phyloP scores from a whole-genome alignment of 2,329 filamentous ascomycete species.

The Aspergillus bombycis region DNA sequence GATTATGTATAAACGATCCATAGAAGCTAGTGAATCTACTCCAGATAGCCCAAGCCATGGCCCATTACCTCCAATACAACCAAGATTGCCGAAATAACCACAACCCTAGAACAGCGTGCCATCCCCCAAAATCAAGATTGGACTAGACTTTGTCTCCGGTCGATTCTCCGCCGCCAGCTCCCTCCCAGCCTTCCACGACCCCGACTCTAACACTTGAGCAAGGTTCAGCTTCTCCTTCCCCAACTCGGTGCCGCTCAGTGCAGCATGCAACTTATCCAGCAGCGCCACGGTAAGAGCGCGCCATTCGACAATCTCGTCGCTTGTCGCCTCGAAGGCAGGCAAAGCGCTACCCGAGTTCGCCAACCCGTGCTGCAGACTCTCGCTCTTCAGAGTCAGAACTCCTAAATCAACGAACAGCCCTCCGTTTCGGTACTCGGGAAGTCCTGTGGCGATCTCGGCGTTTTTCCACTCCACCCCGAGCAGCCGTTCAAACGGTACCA shows the following conservation, averaged over 20 bases:
- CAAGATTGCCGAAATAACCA: not conserved
- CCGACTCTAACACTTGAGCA: conserved; percentile 58
- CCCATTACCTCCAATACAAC: not conserved
- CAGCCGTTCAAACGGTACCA: conserved; percentile 63
- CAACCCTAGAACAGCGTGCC: conserved; percentile 40
- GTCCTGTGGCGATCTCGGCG: conserved; percentile 62
- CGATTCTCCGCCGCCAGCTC: conserved; percentile 39
- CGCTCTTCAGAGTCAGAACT: conserved; percentile 55
- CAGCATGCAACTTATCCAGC: conserved; percentile 57
- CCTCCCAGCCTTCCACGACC: conserved; percentile 55
- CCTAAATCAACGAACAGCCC: conserved; percentile 67
- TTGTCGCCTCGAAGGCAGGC: conserved; percentile 59
- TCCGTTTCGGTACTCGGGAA: conserved; percentile 74
- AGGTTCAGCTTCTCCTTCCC: conserved; percentile 47
- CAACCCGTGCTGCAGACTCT: conserved; percentile 49
- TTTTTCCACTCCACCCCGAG: conserved; percentile 58
- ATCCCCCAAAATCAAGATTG: conserved; percentile 44
- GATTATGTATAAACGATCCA: not conserved
- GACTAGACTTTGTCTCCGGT: conserved; percentile 39
- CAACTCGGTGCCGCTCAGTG: conserved; percentile 48
- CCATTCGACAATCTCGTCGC: conserved; percentile 68
- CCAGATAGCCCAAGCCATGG: not conserved
- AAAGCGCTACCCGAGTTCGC: conserved; percentile 45
- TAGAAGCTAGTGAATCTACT: not conserved
- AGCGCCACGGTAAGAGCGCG: conserved; percentile 65